A percentile compares a stretch with the other conserved stretches of the same genome.
phyloP scores from a whole-genome alignment of 2,329 filamentous ascomycete species.

The Fusarium sp. region DNA sequence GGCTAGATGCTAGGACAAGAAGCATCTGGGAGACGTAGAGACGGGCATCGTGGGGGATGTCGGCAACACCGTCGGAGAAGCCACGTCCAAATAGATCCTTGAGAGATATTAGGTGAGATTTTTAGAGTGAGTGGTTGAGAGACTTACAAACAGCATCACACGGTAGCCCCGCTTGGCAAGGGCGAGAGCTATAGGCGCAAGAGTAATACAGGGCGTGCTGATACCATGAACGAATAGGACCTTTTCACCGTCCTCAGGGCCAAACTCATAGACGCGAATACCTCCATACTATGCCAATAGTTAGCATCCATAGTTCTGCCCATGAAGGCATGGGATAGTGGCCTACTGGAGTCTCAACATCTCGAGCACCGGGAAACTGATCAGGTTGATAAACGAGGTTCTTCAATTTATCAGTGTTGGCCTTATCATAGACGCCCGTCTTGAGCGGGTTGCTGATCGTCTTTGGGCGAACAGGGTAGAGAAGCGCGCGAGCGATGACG shows the following conservation, averaged over 20 bases:
- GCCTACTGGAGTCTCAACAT: constrained; percentile 75
- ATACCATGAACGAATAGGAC: constrained; percentile 87
- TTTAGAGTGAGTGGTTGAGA: constrained; percentile 11
- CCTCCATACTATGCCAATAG: constrained; percentile 69
- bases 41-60: constrained; percentile 78
- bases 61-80: constrained; percentile 73
- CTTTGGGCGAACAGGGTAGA: constrained; percentile 58
- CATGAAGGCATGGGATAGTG: neutral
- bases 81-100: constrained; percentile 79
- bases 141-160: constrained; percentile 80
- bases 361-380: constrained; percentile 77
- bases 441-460: constrained; percentile 62
- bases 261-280: constrained; percentile 86
- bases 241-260: constrained; percentile 78
- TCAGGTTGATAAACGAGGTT: constrained; percentile 72
- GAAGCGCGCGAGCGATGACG: constrained; percentile 50
- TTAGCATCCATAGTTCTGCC: constrained; percentile 26
- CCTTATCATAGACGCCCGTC: constrained; percentile 52
- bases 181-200: constrained; percentile 74
- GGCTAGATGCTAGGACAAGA: constrained; percentile 76
- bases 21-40: constrained; percentile 81
- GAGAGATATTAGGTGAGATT: constrained; percentile 8
- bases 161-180: constrained; percentile 78
- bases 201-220: constrained; percentile 82
- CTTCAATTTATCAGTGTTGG: constrained; percentile 55